Base-by-base conservation (phyloP, 1,139 yeast species). In the Debaryomyces coudertii region DNA sequence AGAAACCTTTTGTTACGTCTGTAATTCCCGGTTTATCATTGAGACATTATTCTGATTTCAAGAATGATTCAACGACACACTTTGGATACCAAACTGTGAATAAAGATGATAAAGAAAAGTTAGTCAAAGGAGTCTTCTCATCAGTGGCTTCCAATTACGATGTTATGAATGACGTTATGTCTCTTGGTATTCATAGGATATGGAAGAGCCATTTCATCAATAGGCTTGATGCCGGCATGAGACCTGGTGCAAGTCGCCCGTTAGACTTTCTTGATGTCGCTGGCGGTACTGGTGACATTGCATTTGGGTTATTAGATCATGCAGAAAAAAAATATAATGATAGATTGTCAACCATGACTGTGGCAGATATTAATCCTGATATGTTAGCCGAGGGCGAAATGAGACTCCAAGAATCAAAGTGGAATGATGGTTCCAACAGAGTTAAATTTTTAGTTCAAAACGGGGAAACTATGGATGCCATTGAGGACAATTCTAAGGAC, bases 281-380 rank as follows among this genome's bases (percentile, higher is more conserved):
- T 31, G 99, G 99, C 48, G 99, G 99, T 27, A 90, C 98, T 12
- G 99, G 99, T 40, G 99, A 93, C 63, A 92, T 93, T 68, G 99
- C 99, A 1, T 90, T 90, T 69, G 95, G 99, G 5, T 78, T 95
- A 51, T 73, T 93, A 53, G 97, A 92, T 58, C 96, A 93, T 63
- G 98, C 98, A 8, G 85, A 87, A 53, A 69, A 76, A 42, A 82
- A 83, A 53, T 90, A 83, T 63, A 85, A 87, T 44, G 99, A 93
- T 68, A 76, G 71, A 41, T 73, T 76, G 52, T 83, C 92, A 30
- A 81, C 84, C 24, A 95, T 93, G 93, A 90, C 93, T 15, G 82
- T 93, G 45, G 96, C 92, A 4, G 99, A 93, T 68, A 93, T 93
- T 67, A 93, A 93, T 62, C 84, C 96, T 2, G 98, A 93, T 63